These are phyloP conservation scores for Nidularia sp. DNA, from an alignment of 768 basidiomycete genomes.

Conservation along the genomic window DNA sequence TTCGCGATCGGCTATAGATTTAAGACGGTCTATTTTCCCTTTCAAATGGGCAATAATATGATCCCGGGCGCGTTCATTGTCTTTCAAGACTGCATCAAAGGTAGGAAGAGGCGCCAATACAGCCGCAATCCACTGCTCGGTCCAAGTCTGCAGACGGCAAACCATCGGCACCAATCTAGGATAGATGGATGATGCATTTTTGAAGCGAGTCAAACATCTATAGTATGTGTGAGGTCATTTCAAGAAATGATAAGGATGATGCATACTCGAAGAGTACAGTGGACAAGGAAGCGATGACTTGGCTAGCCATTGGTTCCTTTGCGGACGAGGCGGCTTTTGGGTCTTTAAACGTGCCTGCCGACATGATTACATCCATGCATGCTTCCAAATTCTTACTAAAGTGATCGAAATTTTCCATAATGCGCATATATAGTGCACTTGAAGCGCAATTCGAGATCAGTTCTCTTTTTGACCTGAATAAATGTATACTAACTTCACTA, in stretches of 20 bases:
- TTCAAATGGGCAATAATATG: slow-evolving; percentile 32
- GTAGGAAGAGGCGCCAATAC: slow-evolving; percentile 28
- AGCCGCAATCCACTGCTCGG: slow-evolving; percentile 40
- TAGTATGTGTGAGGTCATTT: slow-evolving; percentile 6
- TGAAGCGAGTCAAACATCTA: slow-evolving; percentile 57
- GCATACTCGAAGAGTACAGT: slow-evolving; percentile 51
- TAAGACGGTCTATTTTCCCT: slow-evolving; percentile 25
- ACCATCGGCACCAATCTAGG: slow-evolving; percentile 39
- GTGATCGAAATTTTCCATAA: slow-evolving; percentile 40
- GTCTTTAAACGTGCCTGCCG: slow-evolving; percentile 31
- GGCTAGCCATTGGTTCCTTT: slow-evolving; percentile 25
- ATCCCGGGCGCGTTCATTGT: slow-evolving; percentile 22
- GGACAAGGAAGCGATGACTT: slow-evolving; percentile 41
- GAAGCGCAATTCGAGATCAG: slow-evolving; percentile 10
- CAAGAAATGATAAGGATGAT: slow-evolving; percentile 2
- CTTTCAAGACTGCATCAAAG: slow-evolving; percentile 42
- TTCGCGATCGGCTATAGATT: slow-evolving; percentile 50
- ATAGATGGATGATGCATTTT: slow-evolving; percentile 43
- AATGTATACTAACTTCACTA: slow-evolving; percentile 39
- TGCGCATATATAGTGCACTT: slow-evolving; percentile 36
- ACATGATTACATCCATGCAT: slow-evolving; percentile 32
- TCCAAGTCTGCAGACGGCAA: slow-evolving; percentile 38
- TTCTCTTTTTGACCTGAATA: not conserved
- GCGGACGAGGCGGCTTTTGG: not conserved
- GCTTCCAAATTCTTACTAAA: slow-evolving; percentile 34